Evolutionary conservation across 768 basidiomycete genomes (phyloP).

Genomic region (Lactarius akahatsu): DNA sequence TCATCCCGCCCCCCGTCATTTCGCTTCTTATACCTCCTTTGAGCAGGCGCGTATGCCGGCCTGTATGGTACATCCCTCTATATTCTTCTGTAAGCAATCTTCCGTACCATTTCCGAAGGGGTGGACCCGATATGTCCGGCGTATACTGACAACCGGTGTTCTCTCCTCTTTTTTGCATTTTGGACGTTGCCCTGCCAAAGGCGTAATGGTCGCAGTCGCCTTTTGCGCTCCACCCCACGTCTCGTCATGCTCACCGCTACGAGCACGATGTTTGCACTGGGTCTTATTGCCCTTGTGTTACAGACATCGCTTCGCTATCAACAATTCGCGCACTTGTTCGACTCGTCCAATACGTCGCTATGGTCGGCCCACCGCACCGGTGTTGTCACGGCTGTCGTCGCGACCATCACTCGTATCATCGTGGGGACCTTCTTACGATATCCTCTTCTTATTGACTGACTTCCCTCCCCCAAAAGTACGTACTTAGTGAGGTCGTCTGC

Average conservation of each 20-base stretch:
- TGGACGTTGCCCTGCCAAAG: neutral
- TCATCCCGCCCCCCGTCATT: neutral
- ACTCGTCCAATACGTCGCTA: neutral
- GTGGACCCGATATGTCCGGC: neutral
- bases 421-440: neutral
- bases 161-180: neutral
- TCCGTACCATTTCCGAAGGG: neutral
- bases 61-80: conserved; percentile 19
- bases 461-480: neutral
- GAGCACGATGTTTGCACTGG: conserved; percentile 17
- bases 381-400: conserved; percentile 9
- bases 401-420: conserved; percentile 8
- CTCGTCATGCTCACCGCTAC: conserved; percentile 21
- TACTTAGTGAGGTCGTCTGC: conserved; percentile 9
- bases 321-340: neutral
- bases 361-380: conserved; percentile 12
- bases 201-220: neutral
- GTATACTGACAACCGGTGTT: neutral
- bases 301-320: conserved; percentile 17
- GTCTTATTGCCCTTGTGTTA: conserved; percentile 17
- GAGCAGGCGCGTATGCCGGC: conserved; percentile 18
- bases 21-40: neutral
- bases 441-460: neutral
- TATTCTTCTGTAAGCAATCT: conserved; percentile 20
- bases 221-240: conserved; percentile 14